Evolutionary conservation across 371 early-diverging fungal species (phyloP), one percentile per base, ranked within the genome.

Genomic region (Chytridiales sp.): DNA sequence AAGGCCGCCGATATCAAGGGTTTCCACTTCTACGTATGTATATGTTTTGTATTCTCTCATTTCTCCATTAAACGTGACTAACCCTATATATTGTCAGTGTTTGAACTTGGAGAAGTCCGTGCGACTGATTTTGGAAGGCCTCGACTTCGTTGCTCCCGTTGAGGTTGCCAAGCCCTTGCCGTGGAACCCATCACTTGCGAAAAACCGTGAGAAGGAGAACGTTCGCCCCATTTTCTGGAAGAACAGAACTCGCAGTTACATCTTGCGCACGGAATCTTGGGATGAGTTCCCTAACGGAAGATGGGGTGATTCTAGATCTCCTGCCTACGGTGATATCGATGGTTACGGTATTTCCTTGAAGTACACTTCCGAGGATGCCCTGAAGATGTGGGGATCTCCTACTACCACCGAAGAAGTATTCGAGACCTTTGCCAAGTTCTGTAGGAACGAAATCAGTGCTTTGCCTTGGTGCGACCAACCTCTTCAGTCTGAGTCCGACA

Each of bases 201-300:
- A 84, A 64, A 93, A 92, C 69, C 89, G 95, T 41, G 86, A 87
- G 39, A 90, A 91, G 69, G 96, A 97, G 75, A 91, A 83, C 57
- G 95, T 97, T 39, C 92, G 96, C 21, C 98, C 98, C 19, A 95
- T 96, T 63, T 97, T 96, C 72, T 96, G 98, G 97, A 88, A 87
- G 76, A 94, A 98, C 77, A 87, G 95, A 39, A 82, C 90, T 24
- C 85, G 89, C 64, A 90, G 89, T 67, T 96, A 98, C 77, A 87
- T 96, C 60, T 74, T 85, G 51, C 88, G 96, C 53, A 98, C 98
- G 3, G 93, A 93, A 64, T 76, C 85, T 22, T 97, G 98, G 98
- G 97, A 98, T 76, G 97, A 96, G 65, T 98, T 92, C 69, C 97
- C 96, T 22, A 98, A 98, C 71, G 98, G 98, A 36, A 88, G 98